These are phyloP conservation scores for Celoporthe dispersa DNA, from an alignment of 2,329 filamentous ascomycete genomes.

Conservation along the genomic window DNA sequence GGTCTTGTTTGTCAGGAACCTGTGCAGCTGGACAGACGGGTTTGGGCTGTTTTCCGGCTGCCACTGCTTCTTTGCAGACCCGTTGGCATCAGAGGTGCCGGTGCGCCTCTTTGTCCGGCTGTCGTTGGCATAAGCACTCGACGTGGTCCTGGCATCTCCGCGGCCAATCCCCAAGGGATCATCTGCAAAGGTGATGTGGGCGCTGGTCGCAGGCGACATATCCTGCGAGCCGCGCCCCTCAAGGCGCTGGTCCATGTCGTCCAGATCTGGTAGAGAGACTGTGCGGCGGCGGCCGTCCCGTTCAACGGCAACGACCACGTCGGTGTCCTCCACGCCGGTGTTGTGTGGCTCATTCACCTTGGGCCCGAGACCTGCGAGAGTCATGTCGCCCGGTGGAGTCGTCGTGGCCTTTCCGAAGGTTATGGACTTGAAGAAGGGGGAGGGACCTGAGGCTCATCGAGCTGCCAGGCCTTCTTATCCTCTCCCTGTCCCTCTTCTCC, in stretches of 20 bases:
- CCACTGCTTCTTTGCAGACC: conserved; percentile 10
- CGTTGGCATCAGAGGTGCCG: conserved; percentile 1
- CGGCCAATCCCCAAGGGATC: neutral
- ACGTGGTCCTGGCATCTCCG: conserved; percentile 14
- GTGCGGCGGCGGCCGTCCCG: conserved; percentile 5
- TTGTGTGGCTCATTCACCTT: neutral
- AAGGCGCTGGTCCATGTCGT: neutral
- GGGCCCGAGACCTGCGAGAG: conserved; percentile 13
- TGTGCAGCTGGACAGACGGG: conserved; percentile 34
- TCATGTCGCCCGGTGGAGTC: neutral
- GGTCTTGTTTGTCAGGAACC: conserved; percentile 36
- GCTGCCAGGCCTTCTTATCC: conserved; percentile 32
- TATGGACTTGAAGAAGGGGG: conserved; percentile 8
- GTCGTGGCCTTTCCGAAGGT: conserved; percentile 24
- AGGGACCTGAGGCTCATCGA: conserved; percentile 22
- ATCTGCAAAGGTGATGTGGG: conserved; percentile 21
- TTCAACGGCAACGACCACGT: neutral
- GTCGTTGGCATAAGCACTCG: conserved; percentile 11
- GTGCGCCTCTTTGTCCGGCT: conserved; percentile 4
- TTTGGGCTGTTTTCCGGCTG: neutral
- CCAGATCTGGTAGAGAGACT: conserved; percentile 13
- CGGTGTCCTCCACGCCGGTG: neutral
- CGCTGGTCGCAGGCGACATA: neutral
- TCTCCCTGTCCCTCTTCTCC: conserved; percentile 26
- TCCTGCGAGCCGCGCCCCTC: neutral